Base-by-base conservation (phyloP, 257 asterid genomes). In the Mitragyna speciosa region DNA sequence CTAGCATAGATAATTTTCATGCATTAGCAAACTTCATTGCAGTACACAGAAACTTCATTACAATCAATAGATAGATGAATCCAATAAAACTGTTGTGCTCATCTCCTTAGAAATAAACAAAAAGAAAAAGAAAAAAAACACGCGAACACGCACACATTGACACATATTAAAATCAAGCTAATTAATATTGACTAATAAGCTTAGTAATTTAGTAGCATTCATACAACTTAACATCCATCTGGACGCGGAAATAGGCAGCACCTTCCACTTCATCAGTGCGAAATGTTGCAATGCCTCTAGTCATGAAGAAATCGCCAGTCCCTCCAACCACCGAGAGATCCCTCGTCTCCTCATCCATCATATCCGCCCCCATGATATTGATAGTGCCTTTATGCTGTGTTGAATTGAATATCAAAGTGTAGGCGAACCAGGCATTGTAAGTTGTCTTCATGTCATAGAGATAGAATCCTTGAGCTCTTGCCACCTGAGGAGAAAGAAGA, bases 361-460 rank as follows among this genome's bases (percentile, higher is more conserved):
- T 89, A 49, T 19, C 91, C 69, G 89, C 85, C 12, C 93, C 93
- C 86, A 89, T 89, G 16, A 89, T 79, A 63, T 79, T 89, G 56
- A 89, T 49, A 12, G 87, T 90, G 59, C 94, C 96, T 36, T 82
- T 85, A 48, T 86, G 81, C 12, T 90, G 87, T 22, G 83, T 81
- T 7, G 93, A 85, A 75, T 91, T 89, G 72, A 91, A 90, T 8
- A 86, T 20, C 78, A 91, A 78, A 15, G 94, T 91, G 73, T 85
- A 91, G 3, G 94, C 94, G 80, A 91, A 91, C 94, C 94, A 91
- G 7, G 96, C 93, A 45, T 83, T 84, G 36, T 45, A 85, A 14
- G 64, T 17, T 1, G 68, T 59, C 78, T 89, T 91, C 85, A 78
- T 83, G 74, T 91, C 87, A 63, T 91, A 91, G 76, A 91, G 87